phyloP scores from a whole-genome alignment of 352 stramenopile species.

The Pythium volutum region DNA sequence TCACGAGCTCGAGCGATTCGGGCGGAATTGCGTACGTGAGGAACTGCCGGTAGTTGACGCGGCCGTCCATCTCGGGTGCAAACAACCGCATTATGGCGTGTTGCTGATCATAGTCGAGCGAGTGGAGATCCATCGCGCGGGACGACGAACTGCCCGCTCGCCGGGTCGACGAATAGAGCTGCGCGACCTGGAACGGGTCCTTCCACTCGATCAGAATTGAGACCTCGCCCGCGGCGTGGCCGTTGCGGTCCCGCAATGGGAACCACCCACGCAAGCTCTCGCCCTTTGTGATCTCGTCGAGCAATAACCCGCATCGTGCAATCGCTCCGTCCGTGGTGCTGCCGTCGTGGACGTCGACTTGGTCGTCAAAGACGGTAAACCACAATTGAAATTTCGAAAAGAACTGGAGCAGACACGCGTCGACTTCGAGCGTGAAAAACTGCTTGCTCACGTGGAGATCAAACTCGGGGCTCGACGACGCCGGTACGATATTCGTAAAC shows the following conservation, averaged over 20 bases:
- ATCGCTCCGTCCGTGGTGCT: conserved; percentile 56
- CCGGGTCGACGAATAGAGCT: conserved; percentile 38
- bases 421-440: conserved; percentile 63
- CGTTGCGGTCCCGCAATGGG: conserved; percentile 51
- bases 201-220: conserved; percentile 76
- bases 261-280: conserved; percentile 75
- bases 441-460: conserved; percentile 63
- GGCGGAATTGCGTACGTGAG: conserved; percentile 48
- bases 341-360: conserved; percentile 36
- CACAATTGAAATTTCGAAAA: conserved; percentile 77
- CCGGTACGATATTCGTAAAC: conserved; percentile 84
- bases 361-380: conserved; percentile 87
- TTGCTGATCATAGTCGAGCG: conserved; percentile 69
- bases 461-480: conserved; percentile 67
- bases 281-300: conserved; percentile 68
- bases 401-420: conserved; percentile 76
- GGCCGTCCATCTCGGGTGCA: conserved; percentile 50
- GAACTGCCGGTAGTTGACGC: conserved; percentile 75
- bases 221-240: conserved; percentile 59
- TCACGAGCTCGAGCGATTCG: conserved; percentile 52
- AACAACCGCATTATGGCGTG: conserved; percentile 62
- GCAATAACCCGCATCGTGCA: conserved; percentile 61
- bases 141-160: conserved; percentile 16
- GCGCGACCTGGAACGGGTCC: conserved; percentile 64
- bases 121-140: conserved; percentile 37